phyloP scores from a whole-genome alignment of 73 alveolate genomes.

The Blepharisma japonicum region DNA sequence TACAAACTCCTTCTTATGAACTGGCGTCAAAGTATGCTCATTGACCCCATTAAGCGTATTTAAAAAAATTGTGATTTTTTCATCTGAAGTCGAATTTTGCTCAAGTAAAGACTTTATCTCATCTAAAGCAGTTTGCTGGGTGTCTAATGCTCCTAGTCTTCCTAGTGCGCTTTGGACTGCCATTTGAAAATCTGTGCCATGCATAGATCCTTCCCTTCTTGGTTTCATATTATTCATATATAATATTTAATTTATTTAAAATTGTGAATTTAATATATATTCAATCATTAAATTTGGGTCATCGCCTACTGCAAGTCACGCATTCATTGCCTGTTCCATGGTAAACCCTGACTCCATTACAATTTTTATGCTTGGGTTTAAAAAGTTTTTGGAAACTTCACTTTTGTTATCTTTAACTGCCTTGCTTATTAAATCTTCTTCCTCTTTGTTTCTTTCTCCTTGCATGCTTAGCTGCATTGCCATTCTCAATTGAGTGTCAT shows the following conservation, averaged over 20 bases:
- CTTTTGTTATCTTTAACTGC: conserved; percentile 31
- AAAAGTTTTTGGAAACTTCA: conserved; percentile 29
- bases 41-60: conserved; percentile 41
- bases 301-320: conserved; percentile 82
- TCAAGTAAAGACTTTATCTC: conserved; percentile 8
- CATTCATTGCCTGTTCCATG: conserved; percentile 87
- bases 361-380: conserved; percentile 32
- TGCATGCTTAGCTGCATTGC: not conserved
- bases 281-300: conserved; percentile 85
- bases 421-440: conserved; percentile 50
- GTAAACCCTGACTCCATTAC: conserved; percentile 78
- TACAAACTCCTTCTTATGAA: conserved; percentile 53
- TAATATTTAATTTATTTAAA: no score
- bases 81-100: conserved; percentile 20
- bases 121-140: conserved; percentile 20
- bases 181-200: no score
- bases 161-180: conserved; percentile 2
- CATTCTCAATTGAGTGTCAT: conserved; percentile 36
- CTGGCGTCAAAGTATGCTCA: conserved; percentile 51
- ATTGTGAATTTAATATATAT: conserved; percentile 53
- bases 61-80: conserved; percentile 56
- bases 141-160: conserved; percentile 28
- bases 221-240: no score
- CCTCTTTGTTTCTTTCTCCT: conserved; percentile 37
- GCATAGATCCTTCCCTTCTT: no score